These are phyloP conservation scores for Sporothrix variecibatus DNA, from an alignment of 2,329 filamentous ascomycete species.

Conservation along the genomic window DNA sequence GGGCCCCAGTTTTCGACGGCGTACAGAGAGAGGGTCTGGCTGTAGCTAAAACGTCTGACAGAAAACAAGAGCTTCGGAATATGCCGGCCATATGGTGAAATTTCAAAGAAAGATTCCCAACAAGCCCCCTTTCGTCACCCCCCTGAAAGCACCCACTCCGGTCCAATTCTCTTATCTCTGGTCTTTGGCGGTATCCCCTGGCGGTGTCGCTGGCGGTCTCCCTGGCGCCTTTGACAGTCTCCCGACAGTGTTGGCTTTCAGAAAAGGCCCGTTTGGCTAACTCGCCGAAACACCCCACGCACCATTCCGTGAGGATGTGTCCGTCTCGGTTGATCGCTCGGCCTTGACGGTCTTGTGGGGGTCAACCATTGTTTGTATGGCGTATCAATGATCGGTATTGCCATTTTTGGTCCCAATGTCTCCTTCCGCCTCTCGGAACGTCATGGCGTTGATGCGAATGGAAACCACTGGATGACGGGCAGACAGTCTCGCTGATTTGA, in stretches of 20 bases:
- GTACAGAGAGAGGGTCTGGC: neutral
- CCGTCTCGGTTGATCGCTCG: neutral
- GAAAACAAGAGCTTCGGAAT: neutral
- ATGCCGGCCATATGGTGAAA: neutral
- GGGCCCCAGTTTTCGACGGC: neutral
- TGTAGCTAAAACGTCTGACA: neutral
- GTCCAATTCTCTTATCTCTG: neutral
- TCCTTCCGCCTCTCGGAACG: neutral
- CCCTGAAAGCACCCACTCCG: neutral
- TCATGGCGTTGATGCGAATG: neutral
- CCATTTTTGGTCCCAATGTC: neutral
- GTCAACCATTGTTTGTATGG: neutral
- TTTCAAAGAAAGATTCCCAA: neutral
- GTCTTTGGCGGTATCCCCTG: too few species aligned
- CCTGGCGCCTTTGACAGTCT: too few species aligned
- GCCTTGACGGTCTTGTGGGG: neutral
- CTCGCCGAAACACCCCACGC: neutral
- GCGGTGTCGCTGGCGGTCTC: too few species aligned
- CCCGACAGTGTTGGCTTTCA: neutral
- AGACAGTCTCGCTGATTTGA: neutral
- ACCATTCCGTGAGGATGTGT: neutral
- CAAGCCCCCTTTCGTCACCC: neutral
- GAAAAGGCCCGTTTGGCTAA: conserved; percentile 20
- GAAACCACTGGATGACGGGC: neutral
- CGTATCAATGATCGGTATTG: neutral